Evolutionary conservation across 2,329 filamentous ascomycete species (phyloP).

Genomic region (Aurifilum marmelostoma): DNA sequence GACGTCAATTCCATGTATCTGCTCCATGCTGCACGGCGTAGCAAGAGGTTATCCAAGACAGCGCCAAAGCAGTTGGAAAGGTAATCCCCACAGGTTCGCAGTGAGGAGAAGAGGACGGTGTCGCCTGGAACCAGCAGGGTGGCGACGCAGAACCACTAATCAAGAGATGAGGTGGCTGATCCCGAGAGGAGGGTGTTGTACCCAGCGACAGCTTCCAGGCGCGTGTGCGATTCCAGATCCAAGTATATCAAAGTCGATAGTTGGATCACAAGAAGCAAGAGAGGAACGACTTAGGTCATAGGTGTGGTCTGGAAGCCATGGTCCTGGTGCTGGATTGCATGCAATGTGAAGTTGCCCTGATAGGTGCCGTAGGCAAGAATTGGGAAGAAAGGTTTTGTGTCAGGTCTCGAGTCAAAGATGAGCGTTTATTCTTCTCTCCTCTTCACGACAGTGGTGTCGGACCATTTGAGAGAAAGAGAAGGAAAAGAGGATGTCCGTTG

Average conservation of each 20-base stretch:
- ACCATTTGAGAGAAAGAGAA: neutral
- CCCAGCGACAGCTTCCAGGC: slow-evolving; percentile 15
- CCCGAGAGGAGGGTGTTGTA: neutral
- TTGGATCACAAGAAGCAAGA: slow-evolving; percentile 14
- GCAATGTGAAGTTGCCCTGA: neutral
- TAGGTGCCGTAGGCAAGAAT: neutral
- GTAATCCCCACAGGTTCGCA: neutral
- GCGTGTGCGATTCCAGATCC: neutral
- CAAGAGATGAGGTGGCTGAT: neutral
- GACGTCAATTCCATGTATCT: slow-evolving; percentile 81
- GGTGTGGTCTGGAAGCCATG: slow-evolving; percentile 28
- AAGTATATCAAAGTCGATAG: neutral
- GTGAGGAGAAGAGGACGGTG: neutral
- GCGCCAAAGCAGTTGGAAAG: neutral
- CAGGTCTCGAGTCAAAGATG: neutral
- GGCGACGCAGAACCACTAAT: neutral
- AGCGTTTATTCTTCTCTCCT: neutral
- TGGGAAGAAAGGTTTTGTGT: neutral
- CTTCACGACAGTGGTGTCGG: neutral
- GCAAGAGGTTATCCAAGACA: neutral
- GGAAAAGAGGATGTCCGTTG: slow-evolving; percentile 16
- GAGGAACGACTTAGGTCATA: slow-evolving; percentile 20
- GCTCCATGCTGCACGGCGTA: slow-evolving; percentile 65
- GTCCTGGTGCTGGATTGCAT: neutral
- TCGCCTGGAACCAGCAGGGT: neutral